Conservation (phyloP, 805 yeast species). For the Candida glaebosa region DNA sequence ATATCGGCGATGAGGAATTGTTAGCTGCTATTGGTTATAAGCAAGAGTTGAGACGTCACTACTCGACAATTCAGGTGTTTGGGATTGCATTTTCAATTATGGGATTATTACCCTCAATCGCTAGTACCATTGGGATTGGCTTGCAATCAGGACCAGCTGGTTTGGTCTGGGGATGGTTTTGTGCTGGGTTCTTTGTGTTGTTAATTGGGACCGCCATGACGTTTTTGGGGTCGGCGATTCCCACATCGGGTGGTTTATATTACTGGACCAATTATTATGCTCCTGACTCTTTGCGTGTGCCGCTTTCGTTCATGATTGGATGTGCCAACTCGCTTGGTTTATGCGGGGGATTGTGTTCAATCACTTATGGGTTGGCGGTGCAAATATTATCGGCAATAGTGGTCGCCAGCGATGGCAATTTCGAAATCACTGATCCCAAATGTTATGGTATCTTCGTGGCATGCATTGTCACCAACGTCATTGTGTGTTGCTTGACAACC, state of each 20-base stretch:
- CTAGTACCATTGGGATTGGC: conserved; percentile 52
- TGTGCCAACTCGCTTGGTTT: conserved; percentile 66
- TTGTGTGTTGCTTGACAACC: conserved; percentile 55
- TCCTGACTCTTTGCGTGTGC: conserved; percentile 49
- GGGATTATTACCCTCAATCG: conserved; percentile 66
- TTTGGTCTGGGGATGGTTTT: conserved; percentile 71
- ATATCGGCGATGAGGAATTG: conserved; percentile 16
- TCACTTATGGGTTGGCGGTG: conserved; percentile 64
- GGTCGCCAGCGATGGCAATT: conserved; percentile 51
- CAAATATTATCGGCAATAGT: conserved; percentile 59
- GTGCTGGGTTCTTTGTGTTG: conserved; percentile 53
- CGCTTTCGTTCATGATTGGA: conserved; percentile 62
- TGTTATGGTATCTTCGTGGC: conserved; percentile 67
- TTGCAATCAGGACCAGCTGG: conserved; percentile 63
- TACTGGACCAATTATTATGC: conserved; percentile 51
- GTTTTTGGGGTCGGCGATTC: conserved; percentile 64
- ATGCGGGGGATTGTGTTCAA: conserved; percentile 63
- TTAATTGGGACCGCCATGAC: conserved; percentile 62
- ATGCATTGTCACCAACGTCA: conserved; percentile 49
- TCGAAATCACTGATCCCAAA: conserved; percentile 49
- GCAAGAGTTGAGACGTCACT: conserved; percentile 61
- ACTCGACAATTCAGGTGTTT: conserved; percentile 60
- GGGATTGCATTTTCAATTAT: conserved; percentile 71
- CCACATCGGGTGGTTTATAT: conserved; percentile 74
- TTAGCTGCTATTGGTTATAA: conserved; percentile 64